Percentiles rank a stretch among this genome's conserved stretches.
Evolutionary conservation across 1,284 basidiomycete genomes (phyloP).

Genomic region (Melampsora americana): DNA sequence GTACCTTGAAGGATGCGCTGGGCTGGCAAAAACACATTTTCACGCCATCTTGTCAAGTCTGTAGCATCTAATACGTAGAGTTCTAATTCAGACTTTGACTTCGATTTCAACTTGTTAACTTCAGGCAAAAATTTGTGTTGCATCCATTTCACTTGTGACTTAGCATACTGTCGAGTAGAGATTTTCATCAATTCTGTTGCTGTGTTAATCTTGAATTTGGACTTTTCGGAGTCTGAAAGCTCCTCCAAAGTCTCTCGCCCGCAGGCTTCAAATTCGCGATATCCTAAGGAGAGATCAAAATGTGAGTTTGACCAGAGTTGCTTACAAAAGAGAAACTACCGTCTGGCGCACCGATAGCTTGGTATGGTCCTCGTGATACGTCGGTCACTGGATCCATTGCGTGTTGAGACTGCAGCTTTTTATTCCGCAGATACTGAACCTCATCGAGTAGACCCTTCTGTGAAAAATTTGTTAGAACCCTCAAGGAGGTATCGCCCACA

Average conservation of each 20-base stretch:
- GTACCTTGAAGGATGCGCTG: slow-evolving; percentile 46
- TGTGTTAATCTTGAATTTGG: slow-evolving; percentile 57
- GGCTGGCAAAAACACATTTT: slow-evolving; percentile 51
- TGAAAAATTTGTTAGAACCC: not conserved
- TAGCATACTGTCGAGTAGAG: slow-evolving; percentile 86
- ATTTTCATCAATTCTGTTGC: slow-evolving; percentile 78
- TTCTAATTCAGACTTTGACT: slow-evolving; percentile 52
- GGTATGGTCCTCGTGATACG: slow-evolving; percentile 81
- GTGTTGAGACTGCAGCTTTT: not conserved
- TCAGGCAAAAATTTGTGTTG: slow-evolving; percentile 82
- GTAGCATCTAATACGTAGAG: slow-evolving; percentile 69
- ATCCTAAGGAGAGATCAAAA: slow-evolving; percentile 6
- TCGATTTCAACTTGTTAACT: slow-evolving; percentile 57
- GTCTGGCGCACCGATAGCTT: slow-evolving; percentile 74
- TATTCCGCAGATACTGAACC: slow-evolving; percentile 61
- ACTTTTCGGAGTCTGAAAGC: not conserved
- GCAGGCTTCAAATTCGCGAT: slow-evolving; percentile 32
- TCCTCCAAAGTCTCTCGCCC: not conserved
- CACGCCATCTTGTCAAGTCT: slow-evolving; percentile 64
- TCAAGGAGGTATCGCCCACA: not conserved
- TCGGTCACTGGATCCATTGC: slow-evolving; percentile 55
- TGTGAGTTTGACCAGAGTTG: not conserved
- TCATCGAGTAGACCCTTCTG: slow-evolving; percentile 82
- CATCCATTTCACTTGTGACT: slow-evolving; percentile 87
- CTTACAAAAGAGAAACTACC: slow-evolving; percentile 6